Base-by-base conservation (phyloP, 768 basidiomycete species). In the Boletus tylopilopsis region DNA sequence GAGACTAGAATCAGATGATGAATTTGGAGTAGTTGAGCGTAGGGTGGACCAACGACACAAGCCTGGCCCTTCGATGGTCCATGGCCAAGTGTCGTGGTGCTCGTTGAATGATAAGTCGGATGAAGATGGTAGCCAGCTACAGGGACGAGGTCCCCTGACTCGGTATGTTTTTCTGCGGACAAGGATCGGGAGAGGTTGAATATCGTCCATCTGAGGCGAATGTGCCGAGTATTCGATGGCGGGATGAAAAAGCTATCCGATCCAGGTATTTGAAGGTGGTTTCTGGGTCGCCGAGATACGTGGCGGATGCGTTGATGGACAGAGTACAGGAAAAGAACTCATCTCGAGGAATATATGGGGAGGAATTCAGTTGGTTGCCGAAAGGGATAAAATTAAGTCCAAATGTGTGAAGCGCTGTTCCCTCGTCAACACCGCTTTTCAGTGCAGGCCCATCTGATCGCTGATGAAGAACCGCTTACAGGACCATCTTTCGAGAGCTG, bases 101-200 rank as follows among this genome's bases (percentile, higher is more conserved):
- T 54, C 64, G 3, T 40, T 53, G 8, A 6, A 42, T 25, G 53
- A 44, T 2, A 61, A 51, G 19, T 62, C 59, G 4, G 51, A 45
- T 5, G 51, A 47, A 24, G 50, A 39, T 10, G 60, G 47, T 19
- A 51, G 18, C 59, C 59, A 64, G 54, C 66, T 67, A 38, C 47
- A 58, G 24, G 66, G 68, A 42, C 66, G 66, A 18, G 68, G 66
- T 21, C 66, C 66, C 42, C 54, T 59, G 15, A 68, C 49, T 43
- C 58, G 59, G 25, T 42, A 32, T 12, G 55, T 46, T 24, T 18
- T 62, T 41, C 53, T 47, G 15, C 15, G 55, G n/a, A 23, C 21
- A 16, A 53, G 42, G 3, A 51, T 19, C 5, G 42, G 41, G 33
- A 54, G 53, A 16, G 51, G 38, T 2, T 39, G 43, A 16, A 53